phyloP scores from a whole-genome alignment of 805 yeast species.

The Barnettozyma sucrosica region DNA sequence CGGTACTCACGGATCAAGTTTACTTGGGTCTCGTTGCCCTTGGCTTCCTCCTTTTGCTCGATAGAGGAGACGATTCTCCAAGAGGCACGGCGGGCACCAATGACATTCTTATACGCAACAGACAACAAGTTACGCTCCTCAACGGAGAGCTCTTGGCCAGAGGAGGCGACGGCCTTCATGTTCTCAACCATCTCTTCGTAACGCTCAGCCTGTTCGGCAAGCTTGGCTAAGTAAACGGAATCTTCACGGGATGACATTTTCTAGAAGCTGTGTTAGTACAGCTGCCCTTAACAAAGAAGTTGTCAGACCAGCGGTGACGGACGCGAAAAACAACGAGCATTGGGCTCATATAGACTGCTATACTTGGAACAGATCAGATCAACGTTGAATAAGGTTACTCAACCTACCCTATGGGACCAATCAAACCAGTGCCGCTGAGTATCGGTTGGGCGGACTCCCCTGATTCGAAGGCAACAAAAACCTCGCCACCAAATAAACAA shows the following conservation, averaged over 20 bases:
- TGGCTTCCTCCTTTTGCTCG: conserved; percentile 96
- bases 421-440: background rate
- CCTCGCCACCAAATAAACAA: background rate
- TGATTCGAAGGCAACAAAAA: conserved; percentile 8
- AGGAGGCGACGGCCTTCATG: conserved; percentile 95
- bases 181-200: conserved; percentile 99
- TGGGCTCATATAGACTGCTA: background rate
- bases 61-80: conserved; percentile 98
- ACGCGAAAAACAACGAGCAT: background rate
- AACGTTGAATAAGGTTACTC: background rate
- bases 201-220: conserved; percentile 99
- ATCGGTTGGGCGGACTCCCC: conserved; percentile 1
- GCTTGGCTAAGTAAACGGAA: conserved; percentile 94
- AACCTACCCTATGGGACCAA: background rate
- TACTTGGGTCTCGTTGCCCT: conserved; percentile 90
- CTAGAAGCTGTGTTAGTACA: background rate
- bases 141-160: conserved; percentile 91
- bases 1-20: conserved; percentile 89
- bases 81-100: conserved; percentile 98
- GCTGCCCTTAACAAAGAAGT: background rate
- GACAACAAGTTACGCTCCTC: conserved; percentile 97
- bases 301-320: background rate
- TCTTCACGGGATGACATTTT: conserved; percentile 91
- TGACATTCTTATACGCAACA: conserved; percentile 96
- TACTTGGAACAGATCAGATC: background rate